phyloP scores from a whole-genome alignment of 148 eudicot genomes.

The Rhododendron kiyosumense region DNA sequence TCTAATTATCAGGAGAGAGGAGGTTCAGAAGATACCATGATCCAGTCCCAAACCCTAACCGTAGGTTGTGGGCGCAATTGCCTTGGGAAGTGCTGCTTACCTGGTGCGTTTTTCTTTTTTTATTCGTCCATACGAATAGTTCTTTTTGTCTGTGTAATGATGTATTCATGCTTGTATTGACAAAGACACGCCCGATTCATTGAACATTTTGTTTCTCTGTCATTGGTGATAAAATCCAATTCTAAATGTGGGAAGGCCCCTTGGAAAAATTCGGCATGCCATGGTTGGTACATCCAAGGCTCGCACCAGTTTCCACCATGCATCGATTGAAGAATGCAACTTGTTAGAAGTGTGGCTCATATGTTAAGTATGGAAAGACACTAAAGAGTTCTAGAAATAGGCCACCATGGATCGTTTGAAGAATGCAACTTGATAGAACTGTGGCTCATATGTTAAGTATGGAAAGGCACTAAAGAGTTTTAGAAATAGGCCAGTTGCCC shows the following conservation, averaged over 20 bases:
- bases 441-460: too few relatives aligned
- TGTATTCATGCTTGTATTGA: neutral
- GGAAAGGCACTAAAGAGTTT: too few relatives aligned
- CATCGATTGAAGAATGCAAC: neutral
- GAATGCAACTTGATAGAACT: neutral
- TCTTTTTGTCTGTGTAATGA: neutral
- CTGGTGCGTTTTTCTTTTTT: constrained; percentile 22
- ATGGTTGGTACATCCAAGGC: neutral
- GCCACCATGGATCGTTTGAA: neutral
- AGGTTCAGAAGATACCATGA: constrained; percentile 21
- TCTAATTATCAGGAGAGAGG: constrained; percentile 14
- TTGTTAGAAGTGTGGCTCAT: too few relatives aligned
- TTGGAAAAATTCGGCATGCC: neutral
- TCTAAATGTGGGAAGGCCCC: neutral
- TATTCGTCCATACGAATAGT: neutral
- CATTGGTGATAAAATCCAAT: neutral
- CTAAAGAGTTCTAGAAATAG: too few relatives aligned
- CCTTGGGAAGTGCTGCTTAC: constrained; percentile 49
- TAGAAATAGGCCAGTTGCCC: neutral
- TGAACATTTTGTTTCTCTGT: neutral
- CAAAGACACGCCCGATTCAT: neutral
- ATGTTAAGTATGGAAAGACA: too few relatives aligned
- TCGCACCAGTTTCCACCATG: neutral
- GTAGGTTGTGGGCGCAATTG: constrained; percentile 56
- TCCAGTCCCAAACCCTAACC: constrained; percentile 18